phyloP scores from a whole-genome alignment of 2,329 filamentous ascomycete genomes.

The Aspergillus viridinutans region DNA sequence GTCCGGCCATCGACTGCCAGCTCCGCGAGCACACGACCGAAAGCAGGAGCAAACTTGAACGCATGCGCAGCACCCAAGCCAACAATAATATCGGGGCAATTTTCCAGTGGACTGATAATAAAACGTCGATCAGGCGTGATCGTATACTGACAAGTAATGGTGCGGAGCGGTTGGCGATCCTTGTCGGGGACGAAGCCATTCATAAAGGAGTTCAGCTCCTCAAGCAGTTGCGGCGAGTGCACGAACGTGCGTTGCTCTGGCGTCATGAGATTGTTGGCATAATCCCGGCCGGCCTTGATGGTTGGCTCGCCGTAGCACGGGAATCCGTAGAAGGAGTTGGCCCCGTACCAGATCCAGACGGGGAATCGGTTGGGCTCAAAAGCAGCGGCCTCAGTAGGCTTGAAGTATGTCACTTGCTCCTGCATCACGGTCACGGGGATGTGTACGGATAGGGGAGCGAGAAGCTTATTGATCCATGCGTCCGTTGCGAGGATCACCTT shows the following conservation, averaged over 20 bases:
- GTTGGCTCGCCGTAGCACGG: conserved; percentile 25
- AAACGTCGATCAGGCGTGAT: conserved; percentile 27
- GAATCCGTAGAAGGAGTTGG: conserved; percentile 23
- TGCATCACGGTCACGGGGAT: conserved; percentile 24
- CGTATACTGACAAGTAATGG: conserved; percentile 26
- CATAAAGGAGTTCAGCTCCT: conserved; percentile 20
- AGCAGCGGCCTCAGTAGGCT: conserved; percentile 14
- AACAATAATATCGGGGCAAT: not conserved
- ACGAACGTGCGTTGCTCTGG: conserved; percentile 27
- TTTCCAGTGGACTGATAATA: conserved; percentile 22
- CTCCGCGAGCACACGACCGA: not conserved
- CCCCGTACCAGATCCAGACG: conserved; percentile 24
- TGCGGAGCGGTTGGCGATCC: conserved; percentile 20
- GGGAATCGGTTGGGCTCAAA: conserved; percentile 18
- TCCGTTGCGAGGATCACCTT: conserved; percentile 24
- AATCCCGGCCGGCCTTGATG: conserved; percentile 24
- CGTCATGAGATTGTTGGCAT: conserved; percentile 21
- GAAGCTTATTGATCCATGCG: conserved; percentile 24
- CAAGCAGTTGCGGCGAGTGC: conserved; percentile 18
- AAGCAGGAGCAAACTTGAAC: not conserved
- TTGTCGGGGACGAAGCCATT: conserved; percentile 18
- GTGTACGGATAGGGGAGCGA: conserved; percentile 15
- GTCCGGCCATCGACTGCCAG: not conserved
- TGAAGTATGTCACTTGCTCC: conserved; percentile 27
- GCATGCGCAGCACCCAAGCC: not conserved